Evolutionary conservation across 495 filamentous ascomycete species (phyloP), one percentile per base, ranked within the genome.

Genomic region (Penicillium angulare): DNA sequence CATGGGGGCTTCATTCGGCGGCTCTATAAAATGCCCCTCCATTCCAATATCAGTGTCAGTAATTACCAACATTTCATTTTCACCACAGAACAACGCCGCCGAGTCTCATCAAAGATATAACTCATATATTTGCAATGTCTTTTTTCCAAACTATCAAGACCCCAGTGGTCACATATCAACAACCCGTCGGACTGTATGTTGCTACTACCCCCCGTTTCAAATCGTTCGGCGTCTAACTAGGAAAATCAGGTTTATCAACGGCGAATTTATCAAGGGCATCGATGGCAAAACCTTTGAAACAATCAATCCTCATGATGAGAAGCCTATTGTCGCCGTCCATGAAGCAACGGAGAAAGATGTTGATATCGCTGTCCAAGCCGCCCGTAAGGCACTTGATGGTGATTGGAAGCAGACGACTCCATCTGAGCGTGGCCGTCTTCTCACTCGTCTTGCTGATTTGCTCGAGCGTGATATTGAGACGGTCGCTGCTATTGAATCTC

Each of bases 191-290:
- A n/a, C n/a, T n/a, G n/a, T n/a, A n/a, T n/a, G n/a, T n/a, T n/a
- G n/a, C n/a, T n/a, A n/a, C n/a, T n/a, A n/a, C n/a, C n/a, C n/a
- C n/a, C n/a, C n/a, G n/a, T n/a, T n/a, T n/a, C n/a, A n/a, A n/a
- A n/a, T n/a, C n/a, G n/a, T n/a, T n/a, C n/a, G n/a, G n/a, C n/a
- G n/a, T n/a, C n/a, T n/a, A n/a, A n/a, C n/a, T n/a, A n/a, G n/a
- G n/a, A n/a, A n/a, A n/a, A n/a, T n/a, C n/a, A n/a, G n/a, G 87
- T 97, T 93, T 79, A 97, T 97, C 79, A 95, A 97, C 81, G 89
- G 89, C 65, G 89, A 96, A 71, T 97, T 83, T 66, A 85, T 93
- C 53, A 86, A 88, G 73, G 83, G 82, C 59, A 79, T 84, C 33
- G 89, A 88, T 40, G 84, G 84, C 64, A 81, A 83, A 72, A 86